phyloP scores from a whole-genome alignment of 148 eudicot species.

The Heliamphora exappendiculata region DNA sequence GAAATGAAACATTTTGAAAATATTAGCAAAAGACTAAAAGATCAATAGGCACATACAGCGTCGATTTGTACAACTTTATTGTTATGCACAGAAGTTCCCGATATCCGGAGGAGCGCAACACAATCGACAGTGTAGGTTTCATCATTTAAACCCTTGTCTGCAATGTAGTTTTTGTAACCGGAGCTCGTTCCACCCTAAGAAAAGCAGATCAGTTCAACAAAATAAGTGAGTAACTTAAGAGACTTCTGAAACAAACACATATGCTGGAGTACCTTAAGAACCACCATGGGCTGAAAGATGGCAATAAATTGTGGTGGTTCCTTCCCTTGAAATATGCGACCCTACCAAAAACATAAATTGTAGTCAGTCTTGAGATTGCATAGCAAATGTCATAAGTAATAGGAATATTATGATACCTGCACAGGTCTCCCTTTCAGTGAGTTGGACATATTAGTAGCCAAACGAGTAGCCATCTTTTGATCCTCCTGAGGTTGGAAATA shows the following conservation, averaged over 20 bases:
- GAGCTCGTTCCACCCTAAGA: slow-evolving; percentile 89
- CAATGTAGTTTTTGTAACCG: slow-evolving; percentile 69
- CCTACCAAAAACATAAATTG: slow-evolving; percentile 38
- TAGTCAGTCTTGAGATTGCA: background rate
- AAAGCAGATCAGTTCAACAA: slow-evolving; percentile 9
- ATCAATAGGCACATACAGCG: slow-evolving; percentile 44
- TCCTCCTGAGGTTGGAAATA: slow-evolving; percentile 60
- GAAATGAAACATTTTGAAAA: too few relatives aligned
- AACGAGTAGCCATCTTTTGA: slow-evolving; percentile 62
- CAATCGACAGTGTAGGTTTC: slow-evolving; percentile 77
- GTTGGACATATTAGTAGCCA: slow-evolving; percentile 80
- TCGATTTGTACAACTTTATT: slow-evolving; percentile 85
- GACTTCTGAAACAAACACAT: background rate
- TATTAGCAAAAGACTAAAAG: background rate
- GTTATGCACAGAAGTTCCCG: slow-evolving; percentile 82
- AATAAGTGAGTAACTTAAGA: slow-evolving; percentile 13
- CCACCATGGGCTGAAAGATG: slow-evolving; percentile 88
- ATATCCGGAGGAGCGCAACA: slow-evolving; percentile 72
- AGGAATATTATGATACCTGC: slow-evolving; percentile 49
- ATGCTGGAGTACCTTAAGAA: slow-evolving; percentile 65
- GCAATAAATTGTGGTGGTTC: slow-evolving; percentile 97
- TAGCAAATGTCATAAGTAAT: background rate
- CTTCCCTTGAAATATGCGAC: slow-evolving; percentile 81
- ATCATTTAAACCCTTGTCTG: slow-evolving; percentile 76
- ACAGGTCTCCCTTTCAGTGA: slow-evolving; percentile 93